Percentiles rank a stretch among this genome's conserved stretches.
These are phyloP conservation scores for Otatea glauca DNA, from an alignment of 176 grass and related monocot species.

Conservation along the genomic window DNA sequence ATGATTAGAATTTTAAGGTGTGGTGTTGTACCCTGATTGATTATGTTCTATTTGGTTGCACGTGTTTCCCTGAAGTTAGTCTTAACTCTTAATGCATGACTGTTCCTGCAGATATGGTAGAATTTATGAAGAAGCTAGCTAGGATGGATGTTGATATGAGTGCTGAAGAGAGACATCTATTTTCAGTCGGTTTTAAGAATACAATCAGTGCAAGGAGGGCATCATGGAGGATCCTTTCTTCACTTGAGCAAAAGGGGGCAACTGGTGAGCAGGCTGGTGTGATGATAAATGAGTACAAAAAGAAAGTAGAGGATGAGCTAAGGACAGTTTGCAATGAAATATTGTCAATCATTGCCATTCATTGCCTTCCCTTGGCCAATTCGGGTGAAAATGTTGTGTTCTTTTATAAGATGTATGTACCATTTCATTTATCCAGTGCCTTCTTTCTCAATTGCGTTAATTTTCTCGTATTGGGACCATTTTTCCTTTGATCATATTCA, in stretches of 20 bases:
- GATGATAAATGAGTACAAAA: conserved; percentile 63
- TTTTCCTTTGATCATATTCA: conserved; percentile 20
- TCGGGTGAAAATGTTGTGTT: conserved; percentile 72
- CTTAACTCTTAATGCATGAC: conserved; percentile 15
- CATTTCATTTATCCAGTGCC: conserved; percentile 7
- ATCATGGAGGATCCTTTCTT: conserved; percentile 77
- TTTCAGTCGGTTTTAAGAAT: conserved; percentile 84
- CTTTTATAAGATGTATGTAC: conserved; percentile 94
- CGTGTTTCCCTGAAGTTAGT: conserved; percentile 12
- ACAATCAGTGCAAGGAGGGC: conserved; percentile 70
- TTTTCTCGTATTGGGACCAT: neutral
- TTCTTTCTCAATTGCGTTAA: neutral
- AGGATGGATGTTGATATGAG: conserved; percentile 91
- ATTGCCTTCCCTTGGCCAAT: conserved; percentile 78
- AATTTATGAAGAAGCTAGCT: conserved; percentile 79
- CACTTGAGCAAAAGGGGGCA: conserved; percentile 55
- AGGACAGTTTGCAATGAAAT: conserved; percentile 74
- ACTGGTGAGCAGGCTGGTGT: conserved; percentile 43
- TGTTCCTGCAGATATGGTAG: conserved; percentile 72
- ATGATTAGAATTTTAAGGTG: neutral
- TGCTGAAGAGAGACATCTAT: conserved; percentile 75
- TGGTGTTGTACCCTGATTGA: neutral
- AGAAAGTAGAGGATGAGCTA: conserved; percentile 78
- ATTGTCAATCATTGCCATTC: conserved; percentile 87
- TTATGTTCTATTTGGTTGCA: neutral